A percentile compares a stretch with the other conserved stretches of the same genome.
phyloP scores from a whole-genome alignment of 1,139 yeast genomes.

The Arxiozyma bovina region DNA sequence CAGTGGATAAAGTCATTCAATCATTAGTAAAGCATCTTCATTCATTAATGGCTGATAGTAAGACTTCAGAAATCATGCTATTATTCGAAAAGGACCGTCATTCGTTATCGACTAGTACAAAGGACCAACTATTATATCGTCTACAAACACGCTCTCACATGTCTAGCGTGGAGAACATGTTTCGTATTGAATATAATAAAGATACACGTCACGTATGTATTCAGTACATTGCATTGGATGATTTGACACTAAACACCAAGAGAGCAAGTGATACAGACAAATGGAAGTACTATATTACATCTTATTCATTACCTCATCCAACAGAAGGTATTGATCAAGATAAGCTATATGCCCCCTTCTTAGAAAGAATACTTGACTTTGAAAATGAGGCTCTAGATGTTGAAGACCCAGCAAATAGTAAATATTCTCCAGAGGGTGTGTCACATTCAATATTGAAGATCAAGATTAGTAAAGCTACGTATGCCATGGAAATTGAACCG shows the following conservation, averaged over 20 bases:
- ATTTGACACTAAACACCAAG: constrained; percentile 57
- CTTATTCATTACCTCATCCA: constrained; percentile 89
- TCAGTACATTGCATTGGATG: constrained; percentile 81
- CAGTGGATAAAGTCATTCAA: constrained; percentile 87
- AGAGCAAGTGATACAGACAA: constrained; percentile 58
- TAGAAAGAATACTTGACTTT: constrained; percentile 50
- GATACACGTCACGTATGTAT: constrained; percentile 48
- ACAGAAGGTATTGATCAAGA: constrained; percentile 95
- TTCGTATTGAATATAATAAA: constrained; percentile 69
- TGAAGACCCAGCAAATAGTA: constrained; percentile 5
- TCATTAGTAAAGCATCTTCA: constrained; percentile 87
- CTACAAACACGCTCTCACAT: constrained; percentile 77
- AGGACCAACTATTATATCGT: constrained; percentile 83
- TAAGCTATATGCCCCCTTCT: constrained; percentile 62
- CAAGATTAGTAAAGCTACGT: constrained; percentile 70
- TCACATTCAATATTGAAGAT: constrained; percentile 70
- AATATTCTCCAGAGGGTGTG: constrained; percentile 48
- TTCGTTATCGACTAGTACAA: constrained; percentile 51
- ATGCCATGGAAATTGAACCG: constrained; percentile 70
- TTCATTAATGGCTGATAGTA: constrained; percentile 65
- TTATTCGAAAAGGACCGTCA: constrained; percentile 76
- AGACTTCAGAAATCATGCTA: constrained; percentile 70
- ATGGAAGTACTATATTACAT: constrained; percentile 89
- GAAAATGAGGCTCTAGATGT: constrained; percentile 33
- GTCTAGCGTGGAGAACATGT: constrained; percentile 84